Evolutionary conservation across 1,284 basidiomycete genomes (phyloP).

Genomic region (Austroboletus niveus): DNA sequence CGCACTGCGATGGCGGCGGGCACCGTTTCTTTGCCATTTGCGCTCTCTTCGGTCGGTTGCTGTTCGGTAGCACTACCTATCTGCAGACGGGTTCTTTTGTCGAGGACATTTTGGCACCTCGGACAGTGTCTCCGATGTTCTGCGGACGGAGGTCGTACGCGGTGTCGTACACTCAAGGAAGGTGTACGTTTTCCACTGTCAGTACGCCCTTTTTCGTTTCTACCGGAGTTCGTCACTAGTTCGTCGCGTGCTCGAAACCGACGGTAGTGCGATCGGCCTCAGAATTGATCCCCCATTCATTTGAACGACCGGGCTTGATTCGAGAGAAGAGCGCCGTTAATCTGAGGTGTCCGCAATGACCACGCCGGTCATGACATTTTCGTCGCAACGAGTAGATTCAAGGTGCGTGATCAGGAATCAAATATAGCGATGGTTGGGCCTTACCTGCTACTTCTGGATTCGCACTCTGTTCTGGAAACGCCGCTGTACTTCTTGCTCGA

Average conservation of each 20-base stretch:
- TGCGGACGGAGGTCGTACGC: conserved; percentile 7
- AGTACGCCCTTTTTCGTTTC: conserved; percentile 2
- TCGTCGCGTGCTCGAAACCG: background rate
- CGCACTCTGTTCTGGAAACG: conserved; percentile 25
- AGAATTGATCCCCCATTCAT: conserved; percentile 3
- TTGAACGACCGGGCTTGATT: conserved; percentile 6
- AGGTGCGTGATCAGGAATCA: conserved; percentile 23
- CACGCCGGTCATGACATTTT: conserved; percentile 21
- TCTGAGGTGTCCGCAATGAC: conserved; percentile 23
- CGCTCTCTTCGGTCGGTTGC: conserved; percentile 20
- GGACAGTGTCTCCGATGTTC: conserved; percentile 14
- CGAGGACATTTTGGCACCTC: conserved; percentile 2
- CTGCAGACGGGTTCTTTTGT: conserved; percentile 8
- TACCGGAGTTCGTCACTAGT: conserved; percentile 8
- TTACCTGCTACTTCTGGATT: conserved; percentile 31
- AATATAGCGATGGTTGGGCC: conserved; percentile 27
- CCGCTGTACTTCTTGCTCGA: conserved; percentile 21
- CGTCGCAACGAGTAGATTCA: conserved; percentile 23
- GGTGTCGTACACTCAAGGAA: background rate
- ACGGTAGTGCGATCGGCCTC: conserved; percentile 5
- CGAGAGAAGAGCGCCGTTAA: conserved; percentile 19
- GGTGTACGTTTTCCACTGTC: background rate
- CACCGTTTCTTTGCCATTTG: conserved; percentile 1
- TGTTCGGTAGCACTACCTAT: conserved; percentile 22
- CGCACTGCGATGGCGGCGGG: conserved; percentile 30